Conservation (phyloP, 1,139 yeast genomes). For the Geotrichum histeridarum region DNA sequence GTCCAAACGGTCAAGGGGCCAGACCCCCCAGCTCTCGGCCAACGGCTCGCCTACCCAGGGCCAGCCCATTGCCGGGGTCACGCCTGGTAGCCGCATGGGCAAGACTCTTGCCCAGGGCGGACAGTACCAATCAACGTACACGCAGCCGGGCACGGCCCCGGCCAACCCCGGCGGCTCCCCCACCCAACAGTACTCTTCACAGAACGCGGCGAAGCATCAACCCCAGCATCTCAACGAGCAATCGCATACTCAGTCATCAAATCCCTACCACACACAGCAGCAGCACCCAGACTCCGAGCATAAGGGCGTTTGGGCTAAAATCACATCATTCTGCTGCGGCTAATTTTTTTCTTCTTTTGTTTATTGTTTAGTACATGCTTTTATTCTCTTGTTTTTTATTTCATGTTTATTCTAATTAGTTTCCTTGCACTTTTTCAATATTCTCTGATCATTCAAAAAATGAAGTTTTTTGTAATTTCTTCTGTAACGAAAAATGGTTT, state of each 20-base stretch:
- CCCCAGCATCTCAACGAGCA: slow-evolving; percentile 17
- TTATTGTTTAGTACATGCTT: slow-evolving; percentile 4
- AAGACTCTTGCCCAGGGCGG: slow-evolving; percentile 17
- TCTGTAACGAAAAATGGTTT: neutral
- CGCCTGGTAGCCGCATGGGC: slow-evolving; percentile 18
- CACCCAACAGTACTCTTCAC: slow-evolving; percentile 5
- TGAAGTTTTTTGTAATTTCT: neutral
- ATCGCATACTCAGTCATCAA: slow-evolving; percentile 21
- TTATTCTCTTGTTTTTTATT: slow-evolving; percentile 9
- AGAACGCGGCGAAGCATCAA: slow-evolving; percentile 6
- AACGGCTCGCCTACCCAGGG: slow-evolving; percentile 1
- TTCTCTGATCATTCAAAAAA: neutral
- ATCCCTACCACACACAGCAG: slow-evolving; percentile 19
- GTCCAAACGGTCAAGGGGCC: slow-evolving; percentile 29
- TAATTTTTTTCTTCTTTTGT: neutral
- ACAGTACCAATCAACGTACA: slow-evolving; percentile 19
- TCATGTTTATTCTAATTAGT: slow-evolving; percentile 8
- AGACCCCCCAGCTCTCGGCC: slow-evolving; percentile 14
- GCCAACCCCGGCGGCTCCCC: slow-evolving; percentile 19
- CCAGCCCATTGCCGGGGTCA: neutral
- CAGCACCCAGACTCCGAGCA: slow-evolving; percentile 27
- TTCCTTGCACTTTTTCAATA: neutral
- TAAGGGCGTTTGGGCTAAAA: slow-evolving; percentile 34
- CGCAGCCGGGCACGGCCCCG: slow-evolving; percentile 24
- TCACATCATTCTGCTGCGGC: slow-evolving; percentile 21